Percentiles rank a stretch among this genome's conserved stretches.
phyloP scores from a whole-genome alignment of 2,329 filamentous ascomycete genomes.

The Fusarium citri region DNA sequence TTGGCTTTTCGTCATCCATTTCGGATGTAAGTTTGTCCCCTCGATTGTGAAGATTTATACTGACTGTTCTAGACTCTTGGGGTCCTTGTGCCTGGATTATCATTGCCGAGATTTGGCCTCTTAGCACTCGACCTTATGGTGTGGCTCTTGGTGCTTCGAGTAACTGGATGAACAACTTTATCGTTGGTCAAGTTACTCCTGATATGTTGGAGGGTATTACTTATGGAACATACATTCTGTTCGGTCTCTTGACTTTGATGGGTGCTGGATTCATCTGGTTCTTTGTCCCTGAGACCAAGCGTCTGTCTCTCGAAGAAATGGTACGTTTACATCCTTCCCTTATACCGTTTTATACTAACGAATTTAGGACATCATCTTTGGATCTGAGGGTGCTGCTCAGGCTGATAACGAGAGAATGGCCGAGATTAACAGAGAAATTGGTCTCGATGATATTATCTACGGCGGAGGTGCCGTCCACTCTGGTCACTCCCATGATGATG shows the following conservation, averaged over 20 bases:
- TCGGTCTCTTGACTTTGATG: conserved; percentile 71
- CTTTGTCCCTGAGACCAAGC: conserved; percentile 73
- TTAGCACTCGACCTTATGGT: conserved; percentile 76
- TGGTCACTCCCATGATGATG: neutral
- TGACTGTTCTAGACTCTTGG: conserved; percentile 65
- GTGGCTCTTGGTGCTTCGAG: conserved; percentile 74
- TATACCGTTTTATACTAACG: neutral
- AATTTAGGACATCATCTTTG: conserved; percentile 72
- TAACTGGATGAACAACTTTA: conserved; percentile 73
- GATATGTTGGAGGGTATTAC: conserved; percentile 73
- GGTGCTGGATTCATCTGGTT: conserved; percentile 73
- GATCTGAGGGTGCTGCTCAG: conserved; percentile 72
- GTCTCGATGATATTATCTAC: conserved; percentile 53
- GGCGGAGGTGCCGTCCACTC: neutral
- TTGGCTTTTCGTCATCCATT: conserved; percentile 80
- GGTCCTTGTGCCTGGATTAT: conserved; percentile 81
- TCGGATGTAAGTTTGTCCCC: conserved; percentile 61
- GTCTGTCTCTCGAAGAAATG: conserved; percentile 73
- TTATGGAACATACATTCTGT: conserved; percentile 79
- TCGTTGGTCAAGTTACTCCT: conserved; percentile 77
- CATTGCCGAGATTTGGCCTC: conserved; percentile 79
- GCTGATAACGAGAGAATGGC: conserved; percentile 77
- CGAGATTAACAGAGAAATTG: conserved; percentile 78
- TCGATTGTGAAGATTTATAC: accelerated
- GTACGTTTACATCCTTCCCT: conserved; percentile 47